Percentiles rank a stretch among this genome's conserved stretches.
phyloP scores from a whole-genome alignment of 306 rosid genomes.

The Glycyrrhiza uralensis region DNA sequence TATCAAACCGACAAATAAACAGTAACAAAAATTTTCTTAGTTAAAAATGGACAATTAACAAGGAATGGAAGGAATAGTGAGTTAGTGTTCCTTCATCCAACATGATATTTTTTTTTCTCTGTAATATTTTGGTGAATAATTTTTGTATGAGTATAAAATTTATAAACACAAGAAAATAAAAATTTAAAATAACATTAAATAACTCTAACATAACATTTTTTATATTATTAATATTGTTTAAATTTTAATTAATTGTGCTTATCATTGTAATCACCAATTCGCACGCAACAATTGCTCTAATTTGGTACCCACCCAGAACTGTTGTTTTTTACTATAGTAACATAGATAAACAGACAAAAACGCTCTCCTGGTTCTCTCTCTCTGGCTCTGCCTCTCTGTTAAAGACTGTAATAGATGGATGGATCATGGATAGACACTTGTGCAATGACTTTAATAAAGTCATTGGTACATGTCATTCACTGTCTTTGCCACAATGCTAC shows the following conservation, averaged over 20 bases:
- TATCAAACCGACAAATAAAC: too few species aligned
- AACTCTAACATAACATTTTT: too few species aligned
- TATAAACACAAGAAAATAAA: too few species aligned
- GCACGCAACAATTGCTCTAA: not conserved
- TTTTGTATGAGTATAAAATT: too few species aligned
- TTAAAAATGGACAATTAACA: too few species aligned
- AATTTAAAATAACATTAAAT: too few species aligned
- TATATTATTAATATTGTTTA: too few species aligned
- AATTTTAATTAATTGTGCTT: too few species aligned
- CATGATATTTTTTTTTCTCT: not conserved
- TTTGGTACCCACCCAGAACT: not conserved
- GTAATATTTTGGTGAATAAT: too few species aligned
- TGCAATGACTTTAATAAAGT: slow-evolving; percentile 50
- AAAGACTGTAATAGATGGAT: not conserved
- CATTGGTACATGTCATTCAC: slow-evolving; percentile 33
- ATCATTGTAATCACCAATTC: too few species aligned
- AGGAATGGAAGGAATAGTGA: too few species aligned
- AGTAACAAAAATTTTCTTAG: too few species aligned
- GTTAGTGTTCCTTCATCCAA: not conserved
- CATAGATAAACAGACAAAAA: not conserved
- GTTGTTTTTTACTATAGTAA: not conserved
- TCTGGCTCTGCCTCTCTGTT: not conserved
- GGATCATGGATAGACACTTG: slow-evolving; percentile 16
- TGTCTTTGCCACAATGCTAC: slow-evolving; percentile 38
- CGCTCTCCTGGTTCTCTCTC: not conserved